A percentile compares a stretch with the other conserved stretches of the same genome.
Evolutionary conservation across 306 rosid genomes (phyloP).

Genomic region (Crotalaria pallida): DNA sequence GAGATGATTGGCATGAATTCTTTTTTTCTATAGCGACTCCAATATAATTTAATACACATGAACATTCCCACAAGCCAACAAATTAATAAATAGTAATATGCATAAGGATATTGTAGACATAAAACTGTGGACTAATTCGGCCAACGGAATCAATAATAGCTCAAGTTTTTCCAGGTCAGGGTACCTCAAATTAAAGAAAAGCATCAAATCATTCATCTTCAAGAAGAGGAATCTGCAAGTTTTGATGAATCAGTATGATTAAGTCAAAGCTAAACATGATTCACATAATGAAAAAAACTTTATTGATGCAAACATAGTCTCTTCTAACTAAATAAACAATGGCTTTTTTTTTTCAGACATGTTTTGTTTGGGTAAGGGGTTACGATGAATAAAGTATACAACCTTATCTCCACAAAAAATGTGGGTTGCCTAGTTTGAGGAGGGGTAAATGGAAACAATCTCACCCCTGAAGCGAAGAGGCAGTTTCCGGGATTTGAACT

Average conservation of each 20-base stretch:
- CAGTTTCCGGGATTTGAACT: no score
- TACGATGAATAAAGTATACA: neutral
- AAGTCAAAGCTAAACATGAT: neutral
- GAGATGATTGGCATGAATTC: neutral
- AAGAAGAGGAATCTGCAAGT: conserved; percentile 19
- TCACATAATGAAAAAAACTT: neutral
- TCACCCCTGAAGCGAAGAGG: no score
- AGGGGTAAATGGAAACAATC: no score
- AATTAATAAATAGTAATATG: neutral
- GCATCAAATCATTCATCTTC: conserved; percentile 9
- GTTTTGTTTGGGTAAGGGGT: neutral
- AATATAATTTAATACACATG: neutral
- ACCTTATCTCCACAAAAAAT: no score
- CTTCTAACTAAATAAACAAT: conserved; percentile 2
- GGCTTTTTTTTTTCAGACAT: neutral
- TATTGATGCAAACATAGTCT: neutral
- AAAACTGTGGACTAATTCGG: neutral
- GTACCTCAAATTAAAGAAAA: conserved; percentile 21
- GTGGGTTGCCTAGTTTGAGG: no score
- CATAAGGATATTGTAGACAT: neutral
- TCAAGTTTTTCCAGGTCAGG: neutral
- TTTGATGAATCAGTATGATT: neutral
- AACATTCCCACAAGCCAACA: neutral
- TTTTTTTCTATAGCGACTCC: conserved; percentile 16
- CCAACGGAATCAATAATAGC: neutral